Evolutionary conservation across 108 stramenopile species (phyloP), one percentile per base, ranked within the genome.

Genomic region (Mediolabrus comicus): DNA sequence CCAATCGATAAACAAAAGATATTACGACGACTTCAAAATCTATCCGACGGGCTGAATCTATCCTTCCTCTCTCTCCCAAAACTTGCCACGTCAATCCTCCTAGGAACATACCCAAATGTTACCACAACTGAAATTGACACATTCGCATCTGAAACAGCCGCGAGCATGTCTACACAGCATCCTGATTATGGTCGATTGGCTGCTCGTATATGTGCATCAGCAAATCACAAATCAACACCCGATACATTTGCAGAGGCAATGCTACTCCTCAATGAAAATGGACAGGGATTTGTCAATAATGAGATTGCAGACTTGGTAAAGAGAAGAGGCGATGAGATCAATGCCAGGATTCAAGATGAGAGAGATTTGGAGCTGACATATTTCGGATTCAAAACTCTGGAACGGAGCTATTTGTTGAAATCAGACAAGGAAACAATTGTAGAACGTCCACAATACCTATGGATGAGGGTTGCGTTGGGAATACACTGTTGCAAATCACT

Each of bases 331-430:
- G 64, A 66, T 0, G 83, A 86, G 62, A 92, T 95, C 70, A 77
- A 94, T 64, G 63, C 55, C 17, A 64, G 84, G 26, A 92, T 99
- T 73, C 75, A 75, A 29, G 53, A 79, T 49, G 84, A 89, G 46
- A 88, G 97, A 17, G 97, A 99, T 80, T 78, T 84, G 34, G 85
- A 89, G 22, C 71, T 96, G 60, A 91, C 96, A 22, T 98, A 97
- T 65, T 99, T 99, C 84, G 98, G 97, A 11, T 96, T 96, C 87
- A 99, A 97, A 72, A 99, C 98, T 9, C 74, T 99, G 62, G 96
- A 96, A 73, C 75, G 89, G 24, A 64, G 89, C 5, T 97, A 97
- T 77, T 67, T 97, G 29, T 35, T 97, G 24, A 82, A 74, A 65
- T 80, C 74, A 6, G 75, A 89, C 30, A 41, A 69, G 7, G 82